Percentiles rank a stretch among this genome's conserved stretches.
Conservation (phyloP, 495 filamentous ascomycete species). For the Tuber indicum region DNA sequence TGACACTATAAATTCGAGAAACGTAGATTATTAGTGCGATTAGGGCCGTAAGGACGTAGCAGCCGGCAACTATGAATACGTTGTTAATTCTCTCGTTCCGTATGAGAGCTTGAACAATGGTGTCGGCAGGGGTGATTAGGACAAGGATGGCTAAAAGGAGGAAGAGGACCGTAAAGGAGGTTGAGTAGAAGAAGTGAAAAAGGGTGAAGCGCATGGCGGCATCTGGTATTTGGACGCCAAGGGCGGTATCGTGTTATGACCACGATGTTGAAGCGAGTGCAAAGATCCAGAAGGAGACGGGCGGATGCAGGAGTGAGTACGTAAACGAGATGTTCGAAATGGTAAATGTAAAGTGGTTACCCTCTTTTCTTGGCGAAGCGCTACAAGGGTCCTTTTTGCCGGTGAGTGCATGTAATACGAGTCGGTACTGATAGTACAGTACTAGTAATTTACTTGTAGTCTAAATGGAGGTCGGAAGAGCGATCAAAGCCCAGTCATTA, state of each 20-base stretch:
- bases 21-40: slow-evolving; percentile 72
- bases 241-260: not conserved
- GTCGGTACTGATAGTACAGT: too few relatives aligned
- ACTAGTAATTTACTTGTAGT: too few relatives aligned
- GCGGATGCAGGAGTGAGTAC: not conserved
- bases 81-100: slow-evolving; percentile 59
- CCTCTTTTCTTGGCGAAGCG: not conserved
- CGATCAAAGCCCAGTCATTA: not conserved
- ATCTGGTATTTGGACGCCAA: slow-evolving; percentile 17
- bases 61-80: slow-evolving; percentile 74
- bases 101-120: slow-evolving; percentile 67
- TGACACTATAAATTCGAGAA: slow-evolving; percentile 79
- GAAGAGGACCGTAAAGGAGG: slow-evolving; percentile 70
- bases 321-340: not conserved
- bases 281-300: not conserved
- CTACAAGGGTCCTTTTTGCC: not conserved
- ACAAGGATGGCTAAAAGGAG: slow-evolving; percentile 65
- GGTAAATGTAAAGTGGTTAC: not conserved
- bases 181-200: slow-evolving; percentile 74
- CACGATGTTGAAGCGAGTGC: not conserved
- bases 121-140: slow-evolving; percentile 73
- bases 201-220: slow-evolving; percentile 42
- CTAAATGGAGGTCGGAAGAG: not conserved
- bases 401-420: not conserved
- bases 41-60: slow-evolving; percentile 67